Conservation (phyloP, 1,284 basidiomycete genomes). For the Limonomyces culmigenus region DNA sequence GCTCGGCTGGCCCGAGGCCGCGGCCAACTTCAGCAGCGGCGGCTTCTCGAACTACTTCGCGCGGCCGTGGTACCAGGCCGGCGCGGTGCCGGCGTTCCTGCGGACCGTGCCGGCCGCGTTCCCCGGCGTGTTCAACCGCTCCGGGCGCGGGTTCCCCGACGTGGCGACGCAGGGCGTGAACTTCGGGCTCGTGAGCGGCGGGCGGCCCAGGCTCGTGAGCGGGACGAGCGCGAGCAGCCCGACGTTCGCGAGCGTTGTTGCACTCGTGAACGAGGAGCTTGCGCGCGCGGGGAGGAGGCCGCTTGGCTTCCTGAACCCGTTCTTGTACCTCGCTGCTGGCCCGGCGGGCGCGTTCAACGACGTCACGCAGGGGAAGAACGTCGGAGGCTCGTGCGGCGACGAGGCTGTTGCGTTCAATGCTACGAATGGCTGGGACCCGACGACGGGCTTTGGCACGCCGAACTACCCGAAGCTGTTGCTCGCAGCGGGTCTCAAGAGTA, state of each 20-base stretch:
- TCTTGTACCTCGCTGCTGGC: slow-evolving; percentile 1
- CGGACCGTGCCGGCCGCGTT: slow-evolving; percentile 16
- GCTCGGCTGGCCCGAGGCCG: slow-evolving; percentile 2
- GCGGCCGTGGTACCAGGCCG: slow-evolving; percentile 20
- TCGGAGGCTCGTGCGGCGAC: slow-evolving; percentile 8
- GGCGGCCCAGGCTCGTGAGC: slow-evolving; percentile 9
- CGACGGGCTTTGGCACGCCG: slow-evolving; percentile 8
- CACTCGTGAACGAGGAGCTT: slow-evolving; percentile 23
- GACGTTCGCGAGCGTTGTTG: slow-evolving; percentile 20
- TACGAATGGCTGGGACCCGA: slow-evolving; percentile 11
- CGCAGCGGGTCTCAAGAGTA: not conserved
- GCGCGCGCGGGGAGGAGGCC: slow-evolving; percentile 16
- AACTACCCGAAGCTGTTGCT: slow-evolving; percentile 6
- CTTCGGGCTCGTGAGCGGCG: slow-evolving; percentile 13
- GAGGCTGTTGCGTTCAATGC: slow-evolving; percentile 9
- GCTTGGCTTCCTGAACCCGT: slow-evolving; percentile 15
- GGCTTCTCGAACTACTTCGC: slow-evolving; percentile 27
- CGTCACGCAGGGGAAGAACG: slow-evolving; percentile 18
- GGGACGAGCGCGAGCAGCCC: slow-evolving; percentile 24
- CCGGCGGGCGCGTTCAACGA: slow-evolving; percentile 21
- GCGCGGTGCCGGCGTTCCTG: slow-evolving; percentile 11
- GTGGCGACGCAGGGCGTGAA: slow-evolving; percentile 20
- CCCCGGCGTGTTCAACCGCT: slow-evolving; percentile 17
- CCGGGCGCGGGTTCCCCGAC: slow-evolving; percentile 25
- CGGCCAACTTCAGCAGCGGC: not conserved